A percentile compares a stretch with the other conserved stretches of the same genome.
phyloP scores from a whole-genome alignment of 1,284 basidiomycete genomes.

The Ceratobasidium sp. region DNA sequence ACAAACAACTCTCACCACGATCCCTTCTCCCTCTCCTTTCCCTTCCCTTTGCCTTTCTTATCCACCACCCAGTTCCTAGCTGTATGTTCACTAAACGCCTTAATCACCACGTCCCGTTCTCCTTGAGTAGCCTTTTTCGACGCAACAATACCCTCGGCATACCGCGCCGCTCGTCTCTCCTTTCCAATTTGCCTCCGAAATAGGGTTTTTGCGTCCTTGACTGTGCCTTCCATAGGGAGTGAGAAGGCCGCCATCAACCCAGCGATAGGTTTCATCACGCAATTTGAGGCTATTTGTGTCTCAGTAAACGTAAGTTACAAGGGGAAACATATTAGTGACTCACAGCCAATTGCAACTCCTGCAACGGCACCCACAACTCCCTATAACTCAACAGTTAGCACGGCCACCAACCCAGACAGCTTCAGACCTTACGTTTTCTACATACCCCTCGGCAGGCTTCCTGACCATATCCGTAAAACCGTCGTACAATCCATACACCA shows the following conservation, averaged over 20 bases:
- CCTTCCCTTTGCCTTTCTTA: constrained; percentile 58
- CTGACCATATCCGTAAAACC: constrained; percentile 68
- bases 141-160: constrained; percentile 61
- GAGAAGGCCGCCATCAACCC: constrained; percentile 63
- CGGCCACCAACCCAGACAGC: background rate
- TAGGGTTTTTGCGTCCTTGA: constrained; percentile 59
- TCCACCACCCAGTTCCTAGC: constrained; percentile 6
- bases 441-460: constrained; percentile 63
- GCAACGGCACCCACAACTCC: constrained; percentile 21
- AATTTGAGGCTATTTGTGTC: constrained; percentile 14
- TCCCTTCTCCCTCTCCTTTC: constrained; percentile 43
- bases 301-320: background rate
- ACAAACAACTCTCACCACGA: background rate
- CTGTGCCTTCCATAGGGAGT: constrained; percentile 63
- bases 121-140: constrained; percentile 56
- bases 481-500: constrained; percentile 63
- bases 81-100: constrained; percentile 60
- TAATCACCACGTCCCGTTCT: constrained; percentile 59
- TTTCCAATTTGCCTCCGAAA: constrained; percentile 55
- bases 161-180: constrained; percentile 58
- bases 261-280: constrained; percentile 12
- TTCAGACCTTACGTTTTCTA: constrained; percentile 1
- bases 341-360: constrained; percentile 30
- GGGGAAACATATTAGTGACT: background rate
- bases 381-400: background rate